phyloP scores from a whole-genome alignment of 2,329 filamentous ascomycete genomes.

The Talaromyces marneffei region DNA sequence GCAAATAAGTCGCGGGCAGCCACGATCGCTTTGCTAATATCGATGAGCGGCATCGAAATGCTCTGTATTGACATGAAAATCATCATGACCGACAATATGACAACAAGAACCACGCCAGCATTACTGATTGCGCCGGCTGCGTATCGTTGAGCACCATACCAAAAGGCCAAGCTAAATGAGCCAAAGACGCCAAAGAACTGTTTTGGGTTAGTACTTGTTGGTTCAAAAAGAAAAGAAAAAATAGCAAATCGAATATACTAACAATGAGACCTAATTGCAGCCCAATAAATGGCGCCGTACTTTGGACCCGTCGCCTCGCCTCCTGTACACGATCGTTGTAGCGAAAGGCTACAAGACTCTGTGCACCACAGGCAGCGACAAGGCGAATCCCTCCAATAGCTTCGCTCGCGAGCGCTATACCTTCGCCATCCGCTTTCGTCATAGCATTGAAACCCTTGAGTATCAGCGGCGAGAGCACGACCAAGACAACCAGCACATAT shows the following conservation, averaged over 20 bases:
- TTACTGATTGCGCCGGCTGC: conserved; percentile 2
- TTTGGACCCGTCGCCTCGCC: conserved; percentile 28
- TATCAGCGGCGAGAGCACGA: conserved; percentile 30
- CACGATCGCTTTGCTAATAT: conserved; percentile 30
- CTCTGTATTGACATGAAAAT: conserved; percentile 21
- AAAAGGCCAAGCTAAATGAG: background rate
- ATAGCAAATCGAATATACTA: conserved; percentile 35
- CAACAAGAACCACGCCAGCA: conserved; percentile 1
- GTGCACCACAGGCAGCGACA: conserved; percentile 41
- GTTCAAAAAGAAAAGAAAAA: conserved; percentile 36
- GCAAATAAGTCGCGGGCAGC: conserved; percentile 29
- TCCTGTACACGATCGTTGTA: conserved; percentile 36
- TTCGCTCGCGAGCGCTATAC: conserved; percentile 38
- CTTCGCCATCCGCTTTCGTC: conserved; percentile 34
- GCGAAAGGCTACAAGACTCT: conserved; percentile 31
- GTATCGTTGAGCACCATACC: background rate
- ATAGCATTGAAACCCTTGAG: conserved; percentile 29
- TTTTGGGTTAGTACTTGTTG: conserved; percentile 30
- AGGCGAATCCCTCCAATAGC: conserved; percentile 40
- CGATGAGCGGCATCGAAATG: conserved; percentile 30
- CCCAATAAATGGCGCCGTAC: conserved; percentile 25
- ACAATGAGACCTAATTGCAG: conserved; percentile 33
- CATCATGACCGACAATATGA: conserved; percentile 10
- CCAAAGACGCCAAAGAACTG: conserved; percentile 1
- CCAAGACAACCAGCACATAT: conserved; percentile 34